Conservation (phyloP, 345 rosid genomes). For the Hibiscus syriacus region DNA sequence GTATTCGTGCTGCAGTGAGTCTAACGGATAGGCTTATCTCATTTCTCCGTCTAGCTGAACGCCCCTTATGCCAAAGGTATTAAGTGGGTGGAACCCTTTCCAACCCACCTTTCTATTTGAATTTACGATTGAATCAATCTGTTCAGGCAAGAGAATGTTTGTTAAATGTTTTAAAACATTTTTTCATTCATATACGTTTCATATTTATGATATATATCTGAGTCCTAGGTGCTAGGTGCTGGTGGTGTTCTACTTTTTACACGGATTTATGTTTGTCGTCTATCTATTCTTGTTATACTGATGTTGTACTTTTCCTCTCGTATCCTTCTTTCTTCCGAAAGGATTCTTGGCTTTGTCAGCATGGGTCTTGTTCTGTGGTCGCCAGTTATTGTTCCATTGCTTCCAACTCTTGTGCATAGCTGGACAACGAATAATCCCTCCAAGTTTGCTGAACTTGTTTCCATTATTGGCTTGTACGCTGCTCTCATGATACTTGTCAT, state of each 20-base stretch:
- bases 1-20: slow-evolving; percentile 95
- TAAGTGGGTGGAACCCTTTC: slow-evolving; percentile 7
- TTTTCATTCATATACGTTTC: not conserved
- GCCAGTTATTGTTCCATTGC: slow-evolving; percentile 67
- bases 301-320: not conserved
- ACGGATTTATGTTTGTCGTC: not conserved
- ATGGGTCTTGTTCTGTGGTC: slow-evolving; percentile 92
- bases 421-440: slow-evolving; percentile 67
- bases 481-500: slow-evolving; percentile 65
- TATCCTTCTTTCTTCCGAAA: slow-evolving; percentile 18
- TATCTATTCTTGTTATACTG: slow-evolving; percentile 6
- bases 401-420: slow-evolving; percentile 78
- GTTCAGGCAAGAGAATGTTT: not conserved
- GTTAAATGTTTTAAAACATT: not conserved
- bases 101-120: not conserved
- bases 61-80: slow-evolving; percentile 80
- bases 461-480: slow-evolving; percentile 66
- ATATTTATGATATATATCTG: not conserved
- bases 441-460: slow-evolving; percentile 59
- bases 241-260: slow-evolving; percentile 5
- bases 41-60: slow-evolving; percentile 69
- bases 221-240: not conserved
- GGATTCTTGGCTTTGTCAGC: slow-evolving; percentile 68
- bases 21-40: slow-evolving; percentile 69
- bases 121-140: not conserved